Base-by-base conservation (phyloP, 176 grass and related monocot species). In the Pontederia crassipes region DNA sequence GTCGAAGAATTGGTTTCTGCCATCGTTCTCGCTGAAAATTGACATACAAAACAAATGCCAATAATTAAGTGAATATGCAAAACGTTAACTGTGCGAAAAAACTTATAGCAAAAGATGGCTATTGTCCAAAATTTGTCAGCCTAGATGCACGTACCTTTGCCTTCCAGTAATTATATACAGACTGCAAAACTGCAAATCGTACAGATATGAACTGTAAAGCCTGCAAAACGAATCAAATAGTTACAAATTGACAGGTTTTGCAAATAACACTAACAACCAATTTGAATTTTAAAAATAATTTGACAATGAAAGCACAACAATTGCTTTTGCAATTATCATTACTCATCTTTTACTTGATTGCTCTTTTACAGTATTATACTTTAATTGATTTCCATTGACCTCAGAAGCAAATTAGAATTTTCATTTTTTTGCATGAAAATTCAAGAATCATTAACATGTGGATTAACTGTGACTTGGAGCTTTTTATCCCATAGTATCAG, bases 1-100 rank as follows among this genome's bases (percentile, higher is more conserved):
- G 81, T 28, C 93, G 93, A 67, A 98, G 74, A 81, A 98, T 89
- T 80, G 93, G 93, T 61, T 92, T 98, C 81, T 92, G 93, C 88
- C 88, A 98, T 12, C 61, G 80, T 60, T 98, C 93, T 77, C 90
- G 81, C 90, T 95, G 68, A 83, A 54, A 79, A 68, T 72, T 35
- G 16, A 84, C 68, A 35, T 53, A 82, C 66, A 52, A 29, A 48
- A 28, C 17, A 69, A 32, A 61, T 51, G 74, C 48, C 68, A 67
- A 2, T 12, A 48, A 77, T 55, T 47, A 72, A 69, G 52, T 35
- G 29, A 35, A 35, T 35, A 35, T 35, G 29, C 29, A 35, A 35
- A 35, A 35, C 29, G n/a, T 35, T 35, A 35, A 35, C 29, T 35
- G 29, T 4, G 4, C 2, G 29, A 35, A 35, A 28, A 45, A 12